Evolutionary conservation across 225 moss, liverwort and hornwort genomes (phyloP).

Genomic region (Pseudisothecium myosuroides): DNA sequence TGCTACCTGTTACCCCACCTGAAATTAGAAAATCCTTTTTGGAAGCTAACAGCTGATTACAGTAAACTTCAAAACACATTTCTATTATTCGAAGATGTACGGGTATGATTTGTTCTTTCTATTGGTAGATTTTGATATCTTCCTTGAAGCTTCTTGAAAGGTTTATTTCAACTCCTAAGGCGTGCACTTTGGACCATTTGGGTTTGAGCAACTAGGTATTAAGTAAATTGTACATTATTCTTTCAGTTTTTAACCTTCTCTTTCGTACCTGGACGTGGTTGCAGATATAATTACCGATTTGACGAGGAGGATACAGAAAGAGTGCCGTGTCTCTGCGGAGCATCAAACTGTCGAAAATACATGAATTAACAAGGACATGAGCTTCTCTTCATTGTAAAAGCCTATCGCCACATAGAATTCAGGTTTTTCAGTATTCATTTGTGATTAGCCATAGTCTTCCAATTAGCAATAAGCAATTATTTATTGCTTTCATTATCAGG

Average conservation of each 20-base stretch:
- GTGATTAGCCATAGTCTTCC: not conserved
- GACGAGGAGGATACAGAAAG: conserved; percentile 88
- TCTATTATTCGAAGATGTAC: not conserved
- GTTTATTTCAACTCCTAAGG: not conserved
- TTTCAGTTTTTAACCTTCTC: not conserved
- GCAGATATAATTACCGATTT: conserved; percentile 95
- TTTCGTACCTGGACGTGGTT: not conserved
- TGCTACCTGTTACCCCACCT: not conserved
- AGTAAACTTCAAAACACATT: not conserved
- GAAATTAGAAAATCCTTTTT: not conserved
- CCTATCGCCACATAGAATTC: not conserved
- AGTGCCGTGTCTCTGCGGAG: conserved; percentile 82
- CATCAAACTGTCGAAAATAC: conserved; percentile 70
- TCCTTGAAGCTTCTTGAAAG: not conserved
- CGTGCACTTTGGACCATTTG: not conserved
- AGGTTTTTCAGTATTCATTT: conserved; percentile 16
- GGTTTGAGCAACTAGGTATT: not conserved
- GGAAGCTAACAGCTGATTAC: not conserved
- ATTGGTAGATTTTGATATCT: not conserved
- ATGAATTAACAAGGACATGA: conserved; percentile 48
- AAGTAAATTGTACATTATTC: not conserved
- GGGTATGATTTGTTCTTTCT: not conserved
- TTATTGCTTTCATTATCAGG: conserved; percentile 25
- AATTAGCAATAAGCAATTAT: conserved; percentile 35
- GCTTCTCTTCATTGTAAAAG: not conserved